Conservation (phyloP, 78 protist species). For the Dictyostelium intermedium region DNA sequence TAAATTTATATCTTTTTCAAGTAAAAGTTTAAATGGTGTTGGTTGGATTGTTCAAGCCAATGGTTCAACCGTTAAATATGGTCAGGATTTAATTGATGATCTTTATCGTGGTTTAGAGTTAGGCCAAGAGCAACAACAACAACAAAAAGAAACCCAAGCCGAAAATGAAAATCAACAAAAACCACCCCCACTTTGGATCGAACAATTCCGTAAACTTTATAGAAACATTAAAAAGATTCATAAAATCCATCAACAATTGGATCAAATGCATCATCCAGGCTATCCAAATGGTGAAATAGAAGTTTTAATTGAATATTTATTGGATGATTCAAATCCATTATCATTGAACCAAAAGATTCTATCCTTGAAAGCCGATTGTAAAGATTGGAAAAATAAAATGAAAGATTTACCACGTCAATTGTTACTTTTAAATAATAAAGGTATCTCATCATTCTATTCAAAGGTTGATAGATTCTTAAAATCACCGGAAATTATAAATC, state of each 20-base stretch:
- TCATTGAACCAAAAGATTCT: slow-evolving; percentile 1
- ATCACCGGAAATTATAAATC: background rate
- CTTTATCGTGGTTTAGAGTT: slow-evolving; percentile 15
- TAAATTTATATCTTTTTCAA: background rate
- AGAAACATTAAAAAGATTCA: slow-evolving; percentile 32
- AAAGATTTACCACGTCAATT: slow-evolving; percentile 16
- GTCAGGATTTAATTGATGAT: slow-evolving; percentile 37
- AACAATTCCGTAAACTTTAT: background rate
- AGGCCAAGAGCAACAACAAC: background rate
- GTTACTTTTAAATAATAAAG: slow-evolving; percentile 17
- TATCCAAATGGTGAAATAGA: slow-evolving; percentile 1
- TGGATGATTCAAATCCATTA: background rate
- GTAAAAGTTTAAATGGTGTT: background rate
- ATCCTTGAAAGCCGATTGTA: background rate
- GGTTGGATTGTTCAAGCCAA: background rate
- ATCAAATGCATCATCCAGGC: slow-evolving; percentile 28
- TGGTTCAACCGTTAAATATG: background rate
- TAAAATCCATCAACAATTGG: slow-evolving; percentile 16
- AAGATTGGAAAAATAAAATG: slow-evolving; percentile 15
- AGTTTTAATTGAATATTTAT: background rate
- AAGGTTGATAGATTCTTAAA: background rate
- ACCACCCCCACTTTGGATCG: background rate
- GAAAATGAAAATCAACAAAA: background rate
- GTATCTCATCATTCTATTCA: slow-evolving; percentile 35
- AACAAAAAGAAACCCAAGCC: background rate